Percentiles rank a stretch among this genome's conserved stretches.
phyloP scores from a whole-genome alignment of 1,139 yeast genomes.

The Barnettozyma hawaiiensis region DNA sequence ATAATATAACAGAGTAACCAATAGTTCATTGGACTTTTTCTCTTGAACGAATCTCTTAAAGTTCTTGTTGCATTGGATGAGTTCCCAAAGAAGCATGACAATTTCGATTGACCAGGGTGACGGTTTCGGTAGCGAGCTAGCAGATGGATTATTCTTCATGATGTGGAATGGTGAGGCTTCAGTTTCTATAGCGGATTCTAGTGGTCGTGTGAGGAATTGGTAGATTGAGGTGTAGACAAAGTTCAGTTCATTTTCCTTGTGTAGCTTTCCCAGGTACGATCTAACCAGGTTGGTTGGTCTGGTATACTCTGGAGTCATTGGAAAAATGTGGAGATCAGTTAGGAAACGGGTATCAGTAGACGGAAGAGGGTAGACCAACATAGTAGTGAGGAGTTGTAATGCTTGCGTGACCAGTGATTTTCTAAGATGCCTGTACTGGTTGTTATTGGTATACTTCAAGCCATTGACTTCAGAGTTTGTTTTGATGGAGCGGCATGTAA shows the following conservation, averaged over 20 bases:
- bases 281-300: slow-evolving; percentile 46
- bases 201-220: slow-evolving; percentile 42
- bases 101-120: slow-evolving; percentile 52
- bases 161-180: slow-evolving; percentile 33
- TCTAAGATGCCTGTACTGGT: slow-evolving; percentile 31
- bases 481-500: slow-evolving; percentile 39
- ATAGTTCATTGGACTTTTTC: slow-evolving; percentile 47
- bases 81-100: slow-evolving; percentile 66
- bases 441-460: slow-evolving; percentile 6
- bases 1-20: slow-evolving; percentile 51
- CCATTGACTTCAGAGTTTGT: slow-evolving; percentile 27
- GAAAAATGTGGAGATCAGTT: slow-evolving; percentile 32
- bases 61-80: slow-evolving; percentile 61
- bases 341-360: slow-evolving; percentile 41
- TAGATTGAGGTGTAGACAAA: slow-evolving; percentile 44
- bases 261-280: slow-evolving; percentile 46
- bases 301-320: slow-evolving; percentile 16
- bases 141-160: slow-evolving; percentile 11
- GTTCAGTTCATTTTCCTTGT: slow-evolving; percentile 48
- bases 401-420: slow-evolving; percentile 50
- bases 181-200: slow-evolving; percentile 33
- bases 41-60: slow-evolving; percentile 46
- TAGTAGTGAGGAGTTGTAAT: slow-evolving; percentile 54
- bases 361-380: slow-evolving; percentile 66
- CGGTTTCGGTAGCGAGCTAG: slow-evolving; percentile 29